These are phyloP conservation scores for Microthyrium microscopicum DNA, from an alignment of 2,329 filamentous ascomycete genomes.

Conservation along the genomic window DNA sequence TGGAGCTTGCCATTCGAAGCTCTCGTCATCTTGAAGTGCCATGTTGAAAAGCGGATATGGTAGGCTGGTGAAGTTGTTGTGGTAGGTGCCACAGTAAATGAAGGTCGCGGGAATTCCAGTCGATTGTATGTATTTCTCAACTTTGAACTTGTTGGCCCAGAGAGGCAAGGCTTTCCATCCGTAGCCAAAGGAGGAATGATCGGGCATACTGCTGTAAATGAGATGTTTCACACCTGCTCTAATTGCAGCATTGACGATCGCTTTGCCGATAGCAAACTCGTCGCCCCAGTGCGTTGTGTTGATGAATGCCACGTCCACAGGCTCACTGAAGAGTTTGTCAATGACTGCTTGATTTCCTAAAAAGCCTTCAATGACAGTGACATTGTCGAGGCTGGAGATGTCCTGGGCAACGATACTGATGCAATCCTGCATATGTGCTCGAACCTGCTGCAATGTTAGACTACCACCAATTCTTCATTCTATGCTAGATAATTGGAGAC, in stretches of 20 bases:
- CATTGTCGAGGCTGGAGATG: slow-evolving; percentile 65
- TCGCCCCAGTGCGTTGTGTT: slow-evolving; percentile 97
- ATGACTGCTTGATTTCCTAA: slow-evolving; percentile 62
- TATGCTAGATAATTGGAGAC: too few relatives aligned
- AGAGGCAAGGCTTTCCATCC: slow-evolving; percentile 71
- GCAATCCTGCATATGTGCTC: slow-evolving; percentile 75
- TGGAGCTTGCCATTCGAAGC: slow-evolving; percentile 83
- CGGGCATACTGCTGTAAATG: slow-evolving; percentile 94
- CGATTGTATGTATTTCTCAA: slow-evolving; percentile 79
- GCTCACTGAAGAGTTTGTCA: slow-evolving; percentile 51
- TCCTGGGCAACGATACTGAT: slow-evolving; percentile 81
- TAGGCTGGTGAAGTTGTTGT: slow-evolving; percentile 95
- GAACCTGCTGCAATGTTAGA: too few relatives aligned
- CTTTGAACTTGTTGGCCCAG: slow-evolving; percentile 82
- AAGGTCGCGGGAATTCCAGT: slow-evolving; percentile 77
- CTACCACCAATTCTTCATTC: too few relatives aligned
- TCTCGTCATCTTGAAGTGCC: slow-evolving; percentile 69
- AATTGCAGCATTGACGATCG: slow-evolving; percentile 78
- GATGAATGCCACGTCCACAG: slow-evolving; percentile 74
- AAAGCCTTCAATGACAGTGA: slow-evolving; percentile 52
- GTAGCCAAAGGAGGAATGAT: slow-evolving; percentile 65
- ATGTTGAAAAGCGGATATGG: slow-evolving; percentile 91
- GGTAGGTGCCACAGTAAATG: slow-evolving; percentile 93
- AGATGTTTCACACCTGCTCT: slow-evolving; percentile 74
- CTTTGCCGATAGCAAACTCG: slow-evolving; percentile 76